phyloP scores from a whole-genome alignment of 352 stramenopile genomes.

The Phytophthora idaei region DNA sequence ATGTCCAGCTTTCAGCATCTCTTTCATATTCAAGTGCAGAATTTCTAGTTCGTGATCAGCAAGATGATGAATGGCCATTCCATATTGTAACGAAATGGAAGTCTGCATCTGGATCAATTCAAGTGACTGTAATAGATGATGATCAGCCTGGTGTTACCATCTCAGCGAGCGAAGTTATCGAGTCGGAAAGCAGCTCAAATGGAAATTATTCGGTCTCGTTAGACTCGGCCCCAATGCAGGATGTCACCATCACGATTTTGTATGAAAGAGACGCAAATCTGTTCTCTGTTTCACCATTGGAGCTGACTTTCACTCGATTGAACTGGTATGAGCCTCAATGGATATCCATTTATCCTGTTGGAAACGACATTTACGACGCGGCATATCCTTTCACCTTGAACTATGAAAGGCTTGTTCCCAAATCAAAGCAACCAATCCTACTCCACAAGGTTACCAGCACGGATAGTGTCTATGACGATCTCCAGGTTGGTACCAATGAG shows the following conservation, averaged over 20 bases:
- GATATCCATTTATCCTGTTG: conserved; percentile 46
- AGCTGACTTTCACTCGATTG: conserved; percentile 49
- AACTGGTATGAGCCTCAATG: conserved; percentile 65
- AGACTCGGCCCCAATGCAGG: conserved; percentile 57
- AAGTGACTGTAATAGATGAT: conserved; percentile 57
- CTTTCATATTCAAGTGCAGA: conserved; percentile 48
- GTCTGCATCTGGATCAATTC: conserved; percentile 42
- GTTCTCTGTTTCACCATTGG: conserved; percentile 43
- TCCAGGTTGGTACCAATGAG: conserved; percentile 61
- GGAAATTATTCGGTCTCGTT: conserved; percentile 62
- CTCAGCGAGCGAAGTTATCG: conserved; percentile 41
- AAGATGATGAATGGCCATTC: conserved; percentile 43
- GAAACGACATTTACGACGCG: conserved; percentile 60
- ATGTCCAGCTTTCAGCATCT: conserved; percentile 22
- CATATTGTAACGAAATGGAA: conserved; percentile 39
- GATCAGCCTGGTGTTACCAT: conserved; percentile 69
- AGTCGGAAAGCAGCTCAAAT: conserved; percentile 47
- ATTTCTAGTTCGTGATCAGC: conserved; percentile 48
- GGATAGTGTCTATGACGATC: conserved; percentile 48
- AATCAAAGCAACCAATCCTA: conserved; percentile 55
- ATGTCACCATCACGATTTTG: conserved; percentile 57
- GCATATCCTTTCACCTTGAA: conserved; percentile 52
- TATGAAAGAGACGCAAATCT: conserved; percentile 46
- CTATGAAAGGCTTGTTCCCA: conserved; percentile 61
- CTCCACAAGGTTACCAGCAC: conserved; percentile 43